phyloP scores from a whole-genome alignment of 1,284 basidiomycete species.

The Athelia sp. region DNA sequence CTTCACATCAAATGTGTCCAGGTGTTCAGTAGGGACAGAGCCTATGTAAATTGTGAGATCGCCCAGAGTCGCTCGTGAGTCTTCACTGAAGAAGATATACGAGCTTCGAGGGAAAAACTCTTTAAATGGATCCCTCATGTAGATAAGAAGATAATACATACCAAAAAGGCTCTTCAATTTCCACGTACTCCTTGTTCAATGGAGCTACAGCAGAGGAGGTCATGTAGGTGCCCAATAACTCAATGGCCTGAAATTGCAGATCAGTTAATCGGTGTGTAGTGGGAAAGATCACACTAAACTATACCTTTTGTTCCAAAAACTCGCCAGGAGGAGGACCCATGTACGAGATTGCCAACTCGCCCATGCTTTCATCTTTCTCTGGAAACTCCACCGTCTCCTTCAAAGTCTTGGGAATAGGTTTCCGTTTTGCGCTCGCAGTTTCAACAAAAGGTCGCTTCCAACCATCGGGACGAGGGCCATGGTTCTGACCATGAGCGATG shows the following conservation, averaged over 20 bases:
- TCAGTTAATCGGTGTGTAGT: background rate
- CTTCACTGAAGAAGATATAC: constrained; percentile 82
- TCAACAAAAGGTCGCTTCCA: constrained; percentile 97
- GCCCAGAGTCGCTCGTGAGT: constrained; percentile 70
- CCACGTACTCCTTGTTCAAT: constrained; percentile 90
- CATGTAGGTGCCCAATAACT: constrained; percentile 84
- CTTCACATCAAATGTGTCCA: constrained; percentile 69
- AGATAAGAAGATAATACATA: constrained; percentile 25
- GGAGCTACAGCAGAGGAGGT: constrained; percentile 88
- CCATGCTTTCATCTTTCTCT: constrained; percentile 96
- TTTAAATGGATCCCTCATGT: constrained; percentile 13
- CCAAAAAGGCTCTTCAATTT: constrained; percentile 90
- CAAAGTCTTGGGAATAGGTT: constrained; percentile 48
- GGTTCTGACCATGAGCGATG: constrained; percentile 66
- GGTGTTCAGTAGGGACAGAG: constrained; percentile 79
- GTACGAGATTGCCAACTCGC: constrained; percentile 81
- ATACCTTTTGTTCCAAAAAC: constrained; percentile 73
- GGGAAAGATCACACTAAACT: constrained; percentile 1
- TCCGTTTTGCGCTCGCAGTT: constrained; percentile 68
- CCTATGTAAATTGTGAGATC: constrained; percentile 78
- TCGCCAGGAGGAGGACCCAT: constrained; percentile 75
- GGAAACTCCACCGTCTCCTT: constrained; percentile 86
- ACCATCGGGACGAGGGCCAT: constrained; percentile 62
- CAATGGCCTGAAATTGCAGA: constrained; percentile 57
- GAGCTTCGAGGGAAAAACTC: constrained; percentile 40